Conservation (phyloP, 1,139 yeast species). For the Tardiomyces depauwii region DNA sequence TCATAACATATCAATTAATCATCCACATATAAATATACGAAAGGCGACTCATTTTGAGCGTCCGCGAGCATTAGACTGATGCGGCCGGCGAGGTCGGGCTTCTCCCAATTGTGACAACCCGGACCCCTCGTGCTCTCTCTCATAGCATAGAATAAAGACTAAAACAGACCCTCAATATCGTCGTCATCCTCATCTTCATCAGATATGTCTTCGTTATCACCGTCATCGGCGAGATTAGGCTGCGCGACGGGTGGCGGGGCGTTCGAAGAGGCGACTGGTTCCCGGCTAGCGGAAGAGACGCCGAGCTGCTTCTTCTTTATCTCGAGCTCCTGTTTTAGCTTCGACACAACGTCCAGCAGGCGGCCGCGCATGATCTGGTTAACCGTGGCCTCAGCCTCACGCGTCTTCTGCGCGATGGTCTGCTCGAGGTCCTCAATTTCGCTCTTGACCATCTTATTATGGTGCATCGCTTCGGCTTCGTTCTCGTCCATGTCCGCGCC, state of each 20-base stretch:
- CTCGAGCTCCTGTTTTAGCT: constrained; percentile 74
- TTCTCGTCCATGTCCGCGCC: constrained; percentile 29
- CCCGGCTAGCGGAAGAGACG: constrained; percentile 12
- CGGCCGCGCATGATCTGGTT: constrained; percentile 85
- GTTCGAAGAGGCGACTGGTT: constrained; percentile 6
- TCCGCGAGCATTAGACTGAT: not conserved
- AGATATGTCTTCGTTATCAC: constrained; percentile 22
- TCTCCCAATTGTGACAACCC: no score
- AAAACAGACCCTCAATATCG: constrained; percentile 34
- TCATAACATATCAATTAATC: no score
- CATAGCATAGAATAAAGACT: no score
- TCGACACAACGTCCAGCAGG: constrained; percentile 68
- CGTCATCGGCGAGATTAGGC: constrained; percentile 17
- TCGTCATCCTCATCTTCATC: constrained; percentile 33
- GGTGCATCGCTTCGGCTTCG: constrained; percentile 41
- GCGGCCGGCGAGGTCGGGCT: no score
- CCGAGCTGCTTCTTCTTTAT: constrained; percentile 63
- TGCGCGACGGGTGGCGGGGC: constrained; percentile 12
- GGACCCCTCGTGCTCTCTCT: no score
- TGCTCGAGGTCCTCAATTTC: constrained; percentile 76
- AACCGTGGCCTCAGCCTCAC: constrained; percentile 54
- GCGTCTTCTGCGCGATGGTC: constrained; percentile 66
- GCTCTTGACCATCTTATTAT: constrained; percentile 67
- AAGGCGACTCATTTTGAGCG: no score
- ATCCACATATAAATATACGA: no score